Evolutionary conservation across 2,329 filamentous ascomycete genomes (phyloP), one percentile per base, ranked within the genome.

Genomic region (Alternaria brassicae): DNA sequence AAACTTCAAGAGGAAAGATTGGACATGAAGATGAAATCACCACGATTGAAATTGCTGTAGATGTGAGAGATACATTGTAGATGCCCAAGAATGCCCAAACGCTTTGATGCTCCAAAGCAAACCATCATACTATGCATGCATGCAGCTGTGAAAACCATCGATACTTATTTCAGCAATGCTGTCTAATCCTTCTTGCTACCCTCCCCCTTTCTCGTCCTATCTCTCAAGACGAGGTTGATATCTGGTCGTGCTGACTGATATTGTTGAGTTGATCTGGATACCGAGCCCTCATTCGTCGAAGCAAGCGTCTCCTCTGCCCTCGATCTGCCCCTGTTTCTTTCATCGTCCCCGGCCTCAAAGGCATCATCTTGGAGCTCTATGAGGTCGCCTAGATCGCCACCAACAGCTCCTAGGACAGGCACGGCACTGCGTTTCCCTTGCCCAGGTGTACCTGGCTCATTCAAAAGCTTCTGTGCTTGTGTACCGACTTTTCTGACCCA

Each of bases 401-500:
- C 79, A 7, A 80, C 62, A 72, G 72, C 68, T 74, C 82, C 69
- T 19, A 77, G 72, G 67, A 67, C 75, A 71, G 60, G 77, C 1
- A 74, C 71, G 41, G 72, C 73, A 17, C 68, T 70, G 27, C 73
- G 58, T 53, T 68, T 73, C 4, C 72, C 69, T 42, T 71, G 68
- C 6, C 70, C 71, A 8, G 70, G 70, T 3, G 50, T 79, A 53
- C 55, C 72, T 55, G 59, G 76, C 66, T 69, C 76, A 39, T 74
- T 61, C n/a, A 78, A 57, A 9, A 77, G 54, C 45, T 75, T 79
- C 17, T 74, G 72, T 4, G 85, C 83, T 71, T 89, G 89, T 6
- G 85, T 82, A 60, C 92, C 92, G 36, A 96, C 88, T 62, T 92
- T 92, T 60, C 93, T 85, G 59, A 98, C 83, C 93, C 95, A 99